Conservation (phyloP, 169 alveolate genomes). For the Cytauxzoon felis region DNA sequence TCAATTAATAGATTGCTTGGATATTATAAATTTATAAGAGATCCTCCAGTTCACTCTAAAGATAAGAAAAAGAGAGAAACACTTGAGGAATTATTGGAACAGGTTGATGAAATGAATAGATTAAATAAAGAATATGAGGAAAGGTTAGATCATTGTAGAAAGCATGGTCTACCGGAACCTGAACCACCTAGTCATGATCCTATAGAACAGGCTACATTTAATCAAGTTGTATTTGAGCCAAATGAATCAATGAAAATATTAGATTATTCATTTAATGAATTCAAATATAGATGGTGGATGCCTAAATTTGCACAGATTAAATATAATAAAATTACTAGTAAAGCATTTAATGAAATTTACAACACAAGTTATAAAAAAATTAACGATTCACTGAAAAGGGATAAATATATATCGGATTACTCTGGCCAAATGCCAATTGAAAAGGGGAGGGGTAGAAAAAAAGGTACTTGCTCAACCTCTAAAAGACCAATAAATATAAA, state of each 20-base stretch:
- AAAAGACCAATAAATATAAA: slow-evolving; percentile 52
- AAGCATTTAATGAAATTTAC: slow-evolving; percentile 54
- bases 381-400: slow-evolving; percentile 20
- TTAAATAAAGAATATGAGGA: slow-evolving; percentile 12
- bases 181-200: slow-evolving; percentile 39
- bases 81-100: slow-evolving; percentile 30
- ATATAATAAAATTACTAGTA: slow-evolving; percentile 46
- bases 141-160: slow-evolving; percentile 24
- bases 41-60: slow-evolving; percentile 61
- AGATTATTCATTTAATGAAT: slow-evolving; percentile 7
- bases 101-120: slow-evolving; percentile 15
- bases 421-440: neutral
- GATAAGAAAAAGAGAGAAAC: neutral
- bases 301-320: slow-evolving; percentile 39
- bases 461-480: neutral
- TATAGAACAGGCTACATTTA: slow-evolving; percentile 32
- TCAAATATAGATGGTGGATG: slow-evolving; percentile 58
- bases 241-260: slow-evolving; percentile 18
- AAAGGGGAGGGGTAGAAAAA: neutral
- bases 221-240: slow-evolving; percentile 7
- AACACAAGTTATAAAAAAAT: slow-evolving; percentile 54
- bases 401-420: slow-evolving; percentile 29
- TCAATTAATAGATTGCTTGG: slow-evolving; percentile 51
- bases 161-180: slow-evolving; percentile 41
- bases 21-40: slow-evolving; percentile 20